Evolutionary conservation across 352 stramenopile species (phyloP), one percentile per base, ranked within the genome.

Genomic region (Globisporangium parvum): DNA sequence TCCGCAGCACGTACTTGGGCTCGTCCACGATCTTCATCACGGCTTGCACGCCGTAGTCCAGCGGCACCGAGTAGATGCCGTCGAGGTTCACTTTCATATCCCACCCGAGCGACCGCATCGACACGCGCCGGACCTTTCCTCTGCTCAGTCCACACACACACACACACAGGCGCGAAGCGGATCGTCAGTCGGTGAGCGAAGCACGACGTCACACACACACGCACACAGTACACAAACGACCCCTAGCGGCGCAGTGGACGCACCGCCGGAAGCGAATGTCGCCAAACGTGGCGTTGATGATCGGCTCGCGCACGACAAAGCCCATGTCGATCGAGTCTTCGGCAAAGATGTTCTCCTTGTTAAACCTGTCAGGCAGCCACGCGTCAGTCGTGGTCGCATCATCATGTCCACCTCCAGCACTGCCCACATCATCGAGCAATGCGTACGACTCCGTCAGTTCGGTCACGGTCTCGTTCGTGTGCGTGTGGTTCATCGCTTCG

Each of bases 21-120:
- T 91, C 85, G 52, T 91, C 81, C 28, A 77, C 75, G 26, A 94
- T 91, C 65, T 94, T 94, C 85, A 94, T 94, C 41, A 95, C 85
- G 4, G 83, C 85, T 60, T 95, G 85, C 15, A 95, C 85, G n/a
- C 85, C 85, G 40, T 95, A 95, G 73, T 93, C 84, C 55, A 95
- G 64, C 21, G 85, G 85, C 55, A 95, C 81, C 9, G 85, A 93
- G 66, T 90, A 92, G 46, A 95, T 88, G 21, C 85, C 85, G 49
- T 95, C 85, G 40, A 95, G 74, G 53, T 89, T 92, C 44, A 95
- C 79, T 62, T 87, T 88, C 83, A 93, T 95, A 77, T 95, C 85
- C 85, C 85, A 95, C 20, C 85, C 85, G 28, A 95, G 78, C 21
- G 85, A 95, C 45, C 83, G 75, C 80, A 95, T 91, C 33, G 85